Percentiles rank a stretch among this genome's conserved stretches.
Evolutionary conservation across 2,329 filamentous ascomycete species (phyloP).

Genomic region (Ophiostoma populinum): DNA sequence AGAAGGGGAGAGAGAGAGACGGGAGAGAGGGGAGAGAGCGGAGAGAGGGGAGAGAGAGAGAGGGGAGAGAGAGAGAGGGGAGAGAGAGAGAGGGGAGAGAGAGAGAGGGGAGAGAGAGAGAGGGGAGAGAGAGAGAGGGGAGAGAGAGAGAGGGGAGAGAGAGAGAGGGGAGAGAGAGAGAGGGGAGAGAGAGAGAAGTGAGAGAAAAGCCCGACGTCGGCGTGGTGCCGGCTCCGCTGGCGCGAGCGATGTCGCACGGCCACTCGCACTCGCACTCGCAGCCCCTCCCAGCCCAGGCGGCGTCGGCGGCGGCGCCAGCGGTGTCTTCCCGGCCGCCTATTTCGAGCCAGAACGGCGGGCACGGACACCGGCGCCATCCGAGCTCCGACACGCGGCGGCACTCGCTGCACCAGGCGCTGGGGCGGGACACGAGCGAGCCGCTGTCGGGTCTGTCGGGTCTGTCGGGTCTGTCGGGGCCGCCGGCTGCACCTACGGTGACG

Average conservation of each 20-base stretch:
- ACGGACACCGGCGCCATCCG: constrained; percentile 2
- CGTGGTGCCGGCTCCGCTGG: too few relatives aligned
- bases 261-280: not conserved
- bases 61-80: not conserved
- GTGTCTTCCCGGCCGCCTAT: too few relatives aligned
- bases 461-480: constrained; percentile 3
- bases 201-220: too few relatives aligned
- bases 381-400: constrained; percentile 1
- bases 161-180: too few relatives aligned
- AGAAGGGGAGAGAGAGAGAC: not conserved
- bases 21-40: not conserved
- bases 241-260: not conserved
- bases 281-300: too few relatives aligned
- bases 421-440: constrained; percentile 6
- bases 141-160: not conserved
- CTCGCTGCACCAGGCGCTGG: not conserved
- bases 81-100: too few relatives aligned
- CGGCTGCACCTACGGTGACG: constrained; percentile 1
- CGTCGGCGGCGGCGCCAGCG: too few relatives aligned
- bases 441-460: too few relatives aligned
- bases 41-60: not conserved
- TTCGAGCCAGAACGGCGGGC: too few relatives aligned
- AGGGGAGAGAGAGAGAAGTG: not conserved
- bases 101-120: too few relatives aligned
- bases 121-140: not conserved